Conservation (phyloP, 179 eudicot species). For the Spinacia oleracea region DNA sequence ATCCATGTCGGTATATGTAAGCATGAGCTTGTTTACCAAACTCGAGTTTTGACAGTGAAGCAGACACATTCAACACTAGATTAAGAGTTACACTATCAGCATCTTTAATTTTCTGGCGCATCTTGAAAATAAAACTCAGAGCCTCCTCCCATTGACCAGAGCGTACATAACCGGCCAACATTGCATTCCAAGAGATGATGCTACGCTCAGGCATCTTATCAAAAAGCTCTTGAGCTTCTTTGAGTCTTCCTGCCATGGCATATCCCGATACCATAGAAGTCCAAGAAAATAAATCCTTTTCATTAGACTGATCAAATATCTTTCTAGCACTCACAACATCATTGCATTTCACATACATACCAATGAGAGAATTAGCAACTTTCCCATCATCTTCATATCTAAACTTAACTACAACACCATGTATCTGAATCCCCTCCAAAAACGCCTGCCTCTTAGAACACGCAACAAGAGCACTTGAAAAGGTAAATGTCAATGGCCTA, state of each 20-base stretch:
- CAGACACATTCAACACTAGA: constrained; percentile 50
- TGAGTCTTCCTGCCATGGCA: constrained; percentile 46
- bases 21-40: constrained; percentile 76
- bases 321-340: constrained; percentile 50
- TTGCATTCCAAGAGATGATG: constrained; percentile 70
- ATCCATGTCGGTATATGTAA: constrained; percentile 50
- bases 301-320: constrained; percentile 39
- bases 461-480: constrained; percentile 64
- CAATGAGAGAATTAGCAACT: constrained; percentile 52
- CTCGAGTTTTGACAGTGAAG: constrained; percentile 59
- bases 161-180: constrained; percentile 64
- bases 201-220: constrained; percentile 63
- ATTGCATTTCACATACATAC: constrained; percentile 61
- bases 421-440: constrained; percentile 61
- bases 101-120: constrained; percentile 34
- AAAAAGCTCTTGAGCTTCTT: constrained; percentile 62
- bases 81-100: constrained; percentile 53
- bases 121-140: constrained; percentile 43
- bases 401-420: constrained; percentile 49
- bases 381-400: constrained; percentile 44
- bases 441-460: constrained; percentile 51
- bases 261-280: constrained; percentile 70
- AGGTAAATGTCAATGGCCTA: constrained; percentile 47
- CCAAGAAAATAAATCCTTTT: constrained; percentile 47
- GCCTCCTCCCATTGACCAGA: constrained; percentile 62